phyloP scores from a whole-genome alignment of 345 rosid species.

The Cardamine chenopodiifolia region DNA sequence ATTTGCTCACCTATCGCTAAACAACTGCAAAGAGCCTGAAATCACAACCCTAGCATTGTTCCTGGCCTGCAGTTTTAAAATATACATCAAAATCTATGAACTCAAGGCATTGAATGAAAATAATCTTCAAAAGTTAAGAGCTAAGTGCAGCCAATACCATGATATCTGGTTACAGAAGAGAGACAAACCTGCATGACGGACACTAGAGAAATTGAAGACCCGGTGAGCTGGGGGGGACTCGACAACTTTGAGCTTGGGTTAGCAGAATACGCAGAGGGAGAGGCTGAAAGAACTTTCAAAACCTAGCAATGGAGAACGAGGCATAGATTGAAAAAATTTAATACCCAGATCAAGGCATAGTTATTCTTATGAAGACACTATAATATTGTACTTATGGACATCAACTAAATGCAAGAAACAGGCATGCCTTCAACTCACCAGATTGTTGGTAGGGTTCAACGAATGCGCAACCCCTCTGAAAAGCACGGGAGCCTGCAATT shows the following conservation, averaged over 20 bases:
- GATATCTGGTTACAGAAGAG: conserved; percentile 2
- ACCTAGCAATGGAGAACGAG: conserved; percentile 45
- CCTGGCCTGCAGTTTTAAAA: conserved; percentile 58
- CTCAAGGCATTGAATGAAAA: neutral
- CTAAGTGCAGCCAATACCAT: conserved; percentile 1
- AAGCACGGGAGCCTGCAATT: conserved; percentile 62
- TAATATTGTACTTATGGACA: neutral
- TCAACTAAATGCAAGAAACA: conserved; percentile 18
- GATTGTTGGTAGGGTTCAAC: conserved; percentile 55
- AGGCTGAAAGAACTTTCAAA: conserved; percentile 66
- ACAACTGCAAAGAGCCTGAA: conserved; percentile 65
- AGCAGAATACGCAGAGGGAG: conserved; percentile 75
- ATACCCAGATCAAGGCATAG: conserved; percentile 12
- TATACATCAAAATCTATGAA: conserved; percentile 4
- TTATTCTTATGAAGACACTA: neutral
- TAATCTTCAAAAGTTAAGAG: neutral
- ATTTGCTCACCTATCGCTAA: conserved; percentile 54
- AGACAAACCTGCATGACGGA: conserved; percentile 61
- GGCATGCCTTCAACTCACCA: conserved; percentile 44
- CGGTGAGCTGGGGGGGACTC: conserved; percentile 62
- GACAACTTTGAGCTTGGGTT: conserved; percentile 58
- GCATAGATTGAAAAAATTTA: conserved; percentile 13
- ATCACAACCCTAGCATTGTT: conserved; percentile 77
- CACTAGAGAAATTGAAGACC: conserved; percentile 63
- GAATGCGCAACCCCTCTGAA: conserved; percentile 75